A percentile compares a stretch with the other conserved stretches of the same genome.
phyloP scores from a whole-genome alignment of 768 basidiomycete species.

The Neoboletus subvelutipes region DNA sequence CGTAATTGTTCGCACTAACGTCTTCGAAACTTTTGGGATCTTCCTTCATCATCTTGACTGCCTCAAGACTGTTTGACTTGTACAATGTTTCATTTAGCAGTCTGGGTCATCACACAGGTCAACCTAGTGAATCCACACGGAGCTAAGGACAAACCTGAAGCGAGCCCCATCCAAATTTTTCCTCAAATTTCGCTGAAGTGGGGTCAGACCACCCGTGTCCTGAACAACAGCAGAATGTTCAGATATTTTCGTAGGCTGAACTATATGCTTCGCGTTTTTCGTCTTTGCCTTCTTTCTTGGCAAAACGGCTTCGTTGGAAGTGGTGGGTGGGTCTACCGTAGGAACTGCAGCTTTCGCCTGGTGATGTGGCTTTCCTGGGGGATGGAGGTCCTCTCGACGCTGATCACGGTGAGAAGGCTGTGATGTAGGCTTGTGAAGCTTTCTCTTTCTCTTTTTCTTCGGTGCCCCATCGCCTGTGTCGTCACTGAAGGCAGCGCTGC shows the following conservation, averaged over 20 bases:
- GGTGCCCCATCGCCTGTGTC: conserved; percentile 21
- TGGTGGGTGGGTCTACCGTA: conserved; percentile 10
- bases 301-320: neutral
- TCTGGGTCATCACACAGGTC: conserved; percentile 38
- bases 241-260: conserved; percentile 21
- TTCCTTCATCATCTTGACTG: conserved; percentile 78
- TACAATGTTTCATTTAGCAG: conserved; percentile 93
- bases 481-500: conserved; percentile 34
- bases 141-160: conserved; percentile 56
- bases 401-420: conserved; percentile 10
- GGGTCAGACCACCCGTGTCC: conserved; percentile 48
- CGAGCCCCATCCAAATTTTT: conserved; percentile 82
- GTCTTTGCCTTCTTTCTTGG: conserved; percentile 19
- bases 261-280: conserved; percentile 20
- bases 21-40: conserved; percentile 83
- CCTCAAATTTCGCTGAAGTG: conserved; percentile 76
- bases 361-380: conserved; percentile 1
- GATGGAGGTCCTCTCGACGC: neutral
- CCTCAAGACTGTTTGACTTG: conserved; percentile 75
- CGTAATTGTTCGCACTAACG: conserved; percentile 42
- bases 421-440: conserved; percentile 1
- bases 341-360: conserved; percentile 11
- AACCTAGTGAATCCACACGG: neutral
- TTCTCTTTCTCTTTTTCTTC: conserved; percentile 23
- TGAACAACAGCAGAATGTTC: conserved; percentile 14